These are phyloP conservation scores for Gossypium davidsonii DNA, from an alignment of 441 rosid genomes.

Conservation along the genomic window DNA sequence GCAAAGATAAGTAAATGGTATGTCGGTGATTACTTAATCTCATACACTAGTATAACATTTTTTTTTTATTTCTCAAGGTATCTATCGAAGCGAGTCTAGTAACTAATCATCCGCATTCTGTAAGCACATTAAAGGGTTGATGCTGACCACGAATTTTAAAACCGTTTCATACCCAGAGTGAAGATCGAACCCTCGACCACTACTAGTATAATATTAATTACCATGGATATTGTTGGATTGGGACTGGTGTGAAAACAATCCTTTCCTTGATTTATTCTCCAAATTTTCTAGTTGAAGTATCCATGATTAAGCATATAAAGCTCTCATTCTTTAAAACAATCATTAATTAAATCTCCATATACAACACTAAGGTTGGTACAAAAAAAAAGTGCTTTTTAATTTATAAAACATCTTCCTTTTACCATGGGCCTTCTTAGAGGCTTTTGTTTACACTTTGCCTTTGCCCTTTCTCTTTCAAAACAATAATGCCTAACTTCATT, in stretches of 20 bases:
- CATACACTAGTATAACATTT: no score
- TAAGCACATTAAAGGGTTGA: no score
- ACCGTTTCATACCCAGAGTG: no score
- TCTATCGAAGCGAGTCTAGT: no score
- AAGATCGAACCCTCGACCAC: no score
- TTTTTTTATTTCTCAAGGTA: no score
- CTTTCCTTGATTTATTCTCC: slow-evolving; percentile 3
- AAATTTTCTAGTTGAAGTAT: slow-evolving; percentile 1
- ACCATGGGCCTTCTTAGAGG: neutral
- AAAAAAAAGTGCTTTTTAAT: neutral
- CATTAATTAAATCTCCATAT: neutral
- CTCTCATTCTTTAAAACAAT: slow-evolving; percentile 4
- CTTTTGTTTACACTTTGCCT: neutral
- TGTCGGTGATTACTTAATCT: no score
- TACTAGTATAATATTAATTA: neutral
- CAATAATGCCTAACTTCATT: neutral
- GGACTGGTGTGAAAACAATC: slow-evolving; percentile 4
- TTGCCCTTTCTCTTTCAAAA: neutral
- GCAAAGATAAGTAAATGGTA: no score
- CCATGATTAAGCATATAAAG: slow-evolving; percentile 3
- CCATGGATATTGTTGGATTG: neutral
- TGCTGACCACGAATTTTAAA: no score
- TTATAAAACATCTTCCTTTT: neutral
- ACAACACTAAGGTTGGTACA: neutral
- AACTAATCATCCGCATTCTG: no score